Conservation (phyloP, 1,284 basidiomycete genomes). For the Papiliotrema nemorosa region DNA sequence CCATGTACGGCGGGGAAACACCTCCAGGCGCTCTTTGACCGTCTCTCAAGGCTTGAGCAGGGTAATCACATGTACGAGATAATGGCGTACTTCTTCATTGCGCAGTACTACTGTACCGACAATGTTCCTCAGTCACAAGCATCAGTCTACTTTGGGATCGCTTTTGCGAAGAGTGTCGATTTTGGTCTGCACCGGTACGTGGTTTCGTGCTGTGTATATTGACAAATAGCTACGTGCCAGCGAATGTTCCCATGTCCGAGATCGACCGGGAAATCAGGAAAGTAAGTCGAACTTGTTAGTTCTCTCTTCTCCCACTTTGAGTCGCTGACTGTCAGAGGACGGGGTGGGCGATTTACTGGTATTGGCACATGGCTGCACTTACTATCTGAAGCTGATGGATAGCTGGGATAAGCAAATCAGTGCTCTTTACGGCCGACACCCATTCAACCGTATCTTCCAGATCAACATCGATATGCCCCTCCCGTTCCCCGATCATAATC, state of each 20-base stretch:
- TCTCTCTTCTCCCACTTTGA: background rate
- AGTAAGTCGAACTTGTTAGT: background rate
- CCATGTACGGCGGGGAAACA: background rate
- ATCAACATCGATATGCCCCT: background rate
- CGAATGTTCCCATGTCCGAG: background rate
- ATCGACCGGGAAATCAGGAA: background rate
- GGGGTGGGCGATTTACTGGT: background rate
- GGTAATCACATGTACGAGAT: background rate
- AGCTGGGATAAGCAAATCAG: background rate
- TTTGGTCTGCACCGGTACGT: background rate
- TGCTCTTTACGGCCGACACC: background rate
- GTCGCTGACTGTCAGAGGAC: background rate
- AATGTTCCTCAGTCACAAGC: background rate
- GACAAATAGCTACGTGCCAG: background rate
- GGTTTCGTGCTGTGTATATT: background rate
- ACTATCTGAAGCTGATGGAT: background rate
- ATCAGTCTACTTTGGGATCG: background rate
- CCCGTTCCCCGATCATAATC: background rate
- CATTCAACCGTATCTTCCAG: conserved; percentile 1
- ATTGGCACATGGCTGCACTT: no score
- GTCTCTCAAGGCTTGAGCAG: background rate
- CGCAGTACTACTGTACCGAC: background rate
- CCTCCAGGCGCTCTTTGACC: background rate
- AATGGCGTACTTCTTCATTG: background rate
- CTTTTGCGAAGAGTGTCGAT: background rate